A percentile compares a stretch with the other conserved stretches of the same genome.
Evolutionary conservation across 208 protist genomes (phyloP).

Genomic region (Trypanosomatidae sp.): DNA sequence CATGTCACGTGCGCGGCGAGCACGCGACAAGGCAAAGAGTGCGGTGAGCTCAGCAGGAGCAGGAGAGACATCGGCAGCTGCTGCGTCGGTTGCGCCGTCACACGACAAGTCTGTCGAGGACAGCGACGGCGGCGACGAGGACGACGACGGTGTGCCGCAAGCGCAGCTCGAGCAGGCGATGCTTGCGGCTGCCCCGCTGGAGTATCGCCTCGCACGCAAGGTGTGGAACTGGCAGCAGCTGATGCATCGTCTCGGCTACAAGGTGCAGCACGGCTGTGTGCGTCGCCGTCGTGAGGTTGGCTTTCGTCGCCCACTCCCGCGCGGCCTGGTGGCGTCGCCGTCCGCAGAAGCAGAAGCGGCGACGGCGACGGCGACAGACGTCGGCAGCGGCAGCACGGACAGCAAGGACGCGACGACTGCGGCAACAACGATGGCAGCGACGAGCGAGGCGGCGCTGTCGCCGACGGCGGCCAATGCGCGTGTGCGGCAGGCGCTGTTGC

Average conservation of each 20-base stretch:
- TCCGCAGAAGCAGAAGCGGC: slow-evolving; percentile 6
- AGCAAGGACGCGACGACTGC: not conserved
- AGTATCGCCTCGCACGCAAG: slow-evolving; percentile 38
- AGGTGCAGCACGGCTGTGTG: slow-evolving; percentile 30
- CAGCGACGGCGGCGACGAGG: not conserved
- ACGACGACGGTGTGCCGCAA: slow-evolving; percentile 11
- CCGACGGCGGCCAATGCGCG: not conserved
- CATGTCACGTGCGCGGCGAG: slow-evolving; percentile 5
- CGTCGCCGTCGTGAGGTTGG: slow-evolving; percentile 43
- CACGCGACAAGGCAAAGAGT: too few species aligned
- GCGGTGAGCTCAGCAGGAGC: too few species aligned
- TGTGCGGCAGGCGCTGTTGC: not conserved
- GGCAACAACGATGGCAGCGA: not conserved
- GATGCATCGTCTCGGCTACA: slow-evolving; percentile 61
- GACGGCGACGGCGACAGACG: slow-evolving; percentile 1
- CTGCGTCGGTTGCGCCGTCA: too few species aligned
- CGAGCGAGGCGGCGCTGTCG: not conserved
- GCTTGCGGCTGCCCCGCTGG: slow-evolving; percentile 19
- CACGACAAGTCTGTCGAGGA: not conserved
- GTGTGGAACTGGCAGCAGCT: slow-evolving; percentile 79
- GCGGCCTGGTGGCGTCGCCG: slow-evolving; percentile 4
- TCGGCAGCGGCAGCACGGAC: not conserved
- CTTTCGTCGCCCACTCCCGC: slow-evolving; percentile 8
- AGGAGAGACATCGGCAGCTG: too few species aligned
- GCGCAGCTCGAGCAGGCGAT: slow-evolving; percentile 21